These are phyloP conservation scores for Fragaria ananassa DNA, from an alignment of 306 rosid species.

Conservation along the genomic window DNA sequence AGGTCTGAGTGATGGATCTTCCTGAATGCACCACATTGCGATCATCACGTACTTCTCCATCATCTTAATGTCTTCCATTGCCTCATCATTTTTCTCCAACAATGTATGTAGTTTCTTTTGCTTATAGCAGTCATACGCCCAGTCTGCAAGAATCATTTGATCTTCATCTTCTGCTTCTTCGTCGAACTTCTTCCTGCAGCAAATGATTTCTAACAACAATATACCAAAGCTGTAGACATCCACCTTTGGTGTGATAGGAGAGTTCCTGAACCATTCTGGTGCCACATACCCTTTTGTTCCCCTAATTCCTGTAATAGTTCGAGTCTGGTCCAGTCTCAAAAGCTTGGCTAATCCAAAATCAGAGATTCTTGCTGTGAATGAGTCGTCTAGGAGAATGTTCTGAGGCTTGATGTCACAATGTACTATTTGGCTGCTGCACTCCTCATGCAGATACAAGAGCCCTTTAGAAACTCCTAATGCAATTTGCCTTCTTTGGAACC, in stretches of 20 bases:
- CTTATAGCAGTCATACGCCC: no score
- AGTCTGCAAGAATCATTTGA: no score
- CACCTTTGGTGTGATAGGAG: background rate
- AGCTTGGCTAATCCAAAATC: constrained; percentile 15
- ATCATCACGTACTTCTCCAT: no score
- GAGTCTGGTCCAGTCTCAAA: constrained; percentile 6
- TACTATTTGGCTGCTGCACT: constrained; percentile 25
- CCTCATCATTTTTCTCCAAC: no score
- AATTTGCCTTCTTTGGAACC: background rate
- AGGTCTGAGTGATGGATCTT: no score
- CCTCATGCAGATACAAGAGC: constrained; percentile 28
- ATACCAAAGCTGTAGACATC: constrained; percentile 15
- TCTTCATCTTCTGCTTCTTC: no score
- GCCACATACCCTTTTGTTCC: constrained; percentile 6
- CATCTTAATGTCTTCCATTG: no score
- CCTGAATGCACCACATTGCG: no score
- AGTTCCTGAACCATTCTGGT: constrained; percentile 10
- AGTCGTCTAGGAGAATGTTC: constrained; percentile 30
- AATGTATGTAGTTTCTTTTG: no score
- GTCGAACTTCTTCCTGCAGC: no score
- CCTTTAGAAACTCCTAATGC: background rate
- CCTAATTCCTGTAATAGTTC: background rate
- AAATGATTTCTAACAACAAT: no score
- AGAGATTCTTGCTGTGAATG: background rate
- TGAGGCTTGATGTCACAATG: constrained; percentile 43